Evolutionary conservation across 2,329 filamentous ascomycete species (phyloP), one percentile per base, ranked within the genome.

Genomic region (Fusarium devonianum): DNA sequence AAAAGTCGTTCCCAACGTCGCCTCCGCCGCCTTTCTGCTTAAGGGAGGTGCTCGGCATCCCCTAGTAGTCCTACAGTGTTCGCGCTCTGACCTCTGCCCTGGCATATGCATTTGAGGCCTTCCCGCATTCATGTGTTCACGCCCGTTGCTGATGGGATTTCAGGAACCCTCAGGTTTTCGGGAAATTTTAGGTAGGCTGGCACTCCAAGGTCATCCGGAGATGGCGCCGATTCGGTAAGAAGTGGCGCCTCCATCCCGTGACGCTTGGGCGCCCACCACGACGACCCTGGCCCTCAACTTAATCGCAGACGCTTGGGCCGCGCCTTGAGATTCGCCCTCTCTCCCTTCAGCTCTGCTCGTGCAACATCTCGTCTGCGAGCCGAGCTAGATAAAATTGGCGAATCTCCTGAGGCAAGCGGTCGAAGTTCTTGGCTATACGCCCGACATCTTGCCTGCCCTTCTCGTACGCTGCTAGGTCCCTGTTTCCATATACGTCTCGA

Each of bases 401-500:
- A 51, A 89, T 81, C 60, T 88, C 85, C 18, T 71, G 68, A 3
- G 90, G 88, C 19, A 93, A 58, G 8, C 77, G 81, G 28, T 81
- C 78, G 65, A 93, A 91, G 3, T 77, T 77, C 52, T 78, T 83
- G 0, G 75, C 72, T 18, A 96, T 86, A 59, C 83, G 86, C 33
- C 82, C 78, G 5, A 95, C 72, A 62, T 93, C 89, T 56, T 82
- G 79, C 41, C 92, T 79, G 0, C 88, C 89, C 63, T 89, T 91
- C 68, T 96, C 90, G 67, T 95, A 96, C 2, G 87, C 88, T 28
- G 88, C 87, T 38, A 96, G 70, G 70, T 96, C 92, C 28, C 90
- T 80, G 67, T 96, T 96, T 2, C 90, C 92, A 67, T 96, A 96
- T 0, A 96, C 87, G 68, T 96, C 92, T 58, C 86, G 82, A 1